These are phyloP conservation scores for Exophiala oligosperma DNA, from an alignment of 2,329 filamentous ascomycete species.

Conservation along the genomic window DNA sequence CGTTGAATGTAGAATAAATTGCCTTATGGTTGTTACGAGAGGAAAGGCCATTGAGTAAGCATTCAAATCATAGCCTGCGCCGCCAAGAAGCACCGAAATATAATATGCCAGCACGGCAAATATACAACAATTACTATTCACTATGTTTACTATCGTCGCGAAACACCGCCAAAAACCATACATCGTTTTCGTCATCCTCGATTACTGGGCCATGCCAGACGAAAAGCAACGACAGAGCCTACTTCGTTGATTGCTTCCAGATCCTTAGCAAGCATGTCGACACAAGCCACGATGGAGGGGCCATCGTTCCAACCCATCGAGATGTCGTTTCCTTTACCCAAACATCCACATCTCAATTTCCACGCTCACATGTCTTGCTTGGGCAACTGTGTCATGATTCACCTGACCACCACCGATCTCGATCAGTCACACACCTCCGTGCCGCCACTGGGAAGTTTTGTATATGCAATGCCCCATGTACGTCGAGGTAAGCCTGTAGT, in stretches of 20 bases:
- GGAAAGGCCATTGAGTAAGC: too few relatives aligned
- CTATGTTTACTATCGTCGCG: too few relatives aligned
- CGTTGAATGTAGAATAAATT: too few relatives aligned
- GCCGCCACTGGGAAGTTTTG: constrained; percentile 77
- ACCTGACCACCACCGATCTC: constrained; percentile 56
- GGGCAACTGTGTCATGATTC: constrained; percentile 54
- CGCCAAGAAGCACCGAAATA: too few relatives aligned
- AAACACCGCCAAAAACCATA: too few relatives aligned
- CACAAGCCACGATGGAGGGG: constrained; percentile 17
- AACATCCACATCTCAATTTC: constrained; percentile 56
- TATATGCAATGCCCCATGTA: constrained; percentile 92
- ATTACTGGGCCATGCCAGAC: too few relatives aligned
- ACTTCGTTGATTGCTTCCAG: too few relatives aligned
- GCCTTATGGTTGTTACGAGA: too few relatives aligned
- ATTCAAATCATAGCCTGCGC: too few relatives aligned
- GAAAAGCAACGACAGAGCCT: too few relatives aligned
- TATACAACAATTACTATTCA: neutral
- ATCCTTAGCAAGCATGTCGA: neutral
- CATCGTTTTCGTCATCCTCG: too few relatives aligned
- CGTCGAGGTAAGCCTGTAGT: constrained; percentile 30
- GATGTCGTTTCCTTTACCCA: constrained; percentile 59
- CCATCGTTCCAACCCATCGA: constrained; percentile 48
- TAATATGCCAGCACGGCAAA: neutral
- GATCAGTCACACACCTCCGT: constrained; percentile 41
- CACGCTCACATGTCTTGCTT: constrained; percentile 60